Evolutionary conservation across 176 grass and related monocot species (phyloP).

Genomic region (Eremochloa ophiuroides): DNA sequence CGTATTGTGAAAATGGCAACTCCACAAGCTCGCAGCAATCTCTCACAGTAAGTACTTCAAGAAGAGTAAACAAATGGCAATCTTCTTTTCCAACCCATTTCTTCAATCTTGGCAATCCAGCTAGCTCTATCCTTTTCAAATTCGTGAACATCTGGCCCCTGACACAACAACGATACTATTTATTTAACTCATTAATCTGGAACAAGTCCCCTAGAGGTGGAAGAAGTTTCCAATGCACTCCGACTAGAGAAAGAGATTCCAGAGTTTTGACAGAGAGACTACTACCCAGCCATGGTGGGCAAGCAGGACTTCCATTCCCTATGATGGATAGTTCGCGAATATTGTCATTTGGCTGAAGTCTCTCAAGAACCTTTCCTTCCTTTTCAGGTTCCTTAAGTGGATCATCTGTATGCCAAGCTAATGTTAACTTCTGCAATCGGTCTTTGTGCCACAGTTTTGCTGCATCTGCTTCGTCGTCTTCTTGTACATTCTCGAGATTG

Average conservation of each 20-base stretch:
- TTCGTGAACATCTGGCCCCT: no score
- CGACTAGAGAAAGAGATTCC: not conserved
- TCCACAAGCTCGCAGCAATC: no score
- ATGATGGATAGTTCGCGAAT: not conserved
- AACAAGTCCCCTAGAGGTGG: not conserved
- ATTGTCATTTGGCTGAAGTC: not conserved
- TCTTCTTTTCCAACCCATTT: not conserved
- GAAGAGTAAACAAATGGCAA: no score
- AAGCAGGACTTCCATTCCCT: not conserved
- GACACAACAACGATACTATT: no score
- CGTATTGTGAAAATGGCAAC: no score
- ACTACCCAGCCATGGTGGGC: not conserved
- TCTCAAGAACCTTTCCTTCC: not conserved
- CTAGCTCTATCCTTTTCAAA: not conserved
- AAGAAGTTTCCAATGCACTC: not conserved
- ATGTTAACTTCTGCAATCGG: not conserved
- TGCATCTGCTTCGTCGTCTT: not conserved
- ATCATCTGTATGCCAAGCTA: not conserved
- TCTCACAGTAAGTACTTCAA: no score
- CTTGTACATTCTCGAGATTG: slow-evolving; percentile 33
- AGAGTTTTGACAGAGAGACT: not conserved
- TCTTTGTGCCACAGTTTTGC: not conserved
- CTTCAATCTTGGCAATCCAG: not conserved
- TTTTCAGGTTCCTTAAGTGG: no score
- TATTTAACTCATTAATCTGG: no score